Conservation (phyloP, 1,139 yeast genomes). For the Magnusiomyces tetraspermus region DNA sequence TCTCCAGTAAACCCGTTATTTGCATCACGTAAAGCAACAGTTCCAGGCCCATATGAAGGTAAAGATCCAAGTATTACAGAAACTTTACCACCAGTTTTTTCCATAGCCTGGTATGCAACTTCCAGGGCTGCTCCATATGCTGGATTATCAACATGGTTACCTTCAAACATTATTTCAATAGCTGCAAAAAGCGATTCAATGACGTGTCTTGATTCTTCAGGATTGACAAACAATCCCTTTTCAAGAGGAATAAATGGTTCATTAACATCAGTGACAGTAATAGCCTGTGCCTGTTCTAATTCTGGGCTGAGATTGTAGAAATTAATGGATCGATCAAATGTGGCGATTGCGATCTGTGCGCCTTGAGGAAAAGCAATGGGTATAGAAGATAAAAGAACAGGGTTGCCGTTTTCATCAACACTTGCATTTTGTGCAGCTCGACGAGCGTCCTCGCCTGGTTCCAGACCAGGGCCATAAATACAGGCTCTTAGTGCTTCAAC, state of each 20-base stretch:
- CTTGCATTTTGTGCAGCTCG: constrained; percentile 14
- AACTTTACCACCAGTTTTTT: constrained; percentile 75
- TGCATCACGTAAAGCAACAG: constrained; percentile 44
- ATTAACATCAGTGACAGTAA: constrained; percentile 60
- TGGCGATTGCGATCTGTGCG: constrained; percentile 56
- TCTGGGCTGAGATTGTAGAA: constrained; percentile 59
- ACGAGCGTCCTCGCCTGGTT: constrained; percentile 16
- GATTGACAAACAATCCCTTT: constrained; percentile 74
- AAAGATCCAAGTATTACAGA: constrained; percentile 56
- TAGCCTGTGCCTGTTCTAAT: constrained; percentile 52
- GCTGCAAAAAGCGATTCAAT: constrained; percentile 61
- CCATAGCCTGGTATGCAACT: constrained; percentile 58
- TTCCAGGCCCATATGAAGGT: constrained; percentile 83
- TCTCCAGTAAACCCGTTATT: constrained; percentile 25
- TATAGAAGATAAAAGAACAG: constrained; percentile 17
- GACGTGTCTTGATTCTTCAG: constrained; percentile 50
- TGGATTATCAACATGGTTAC: constrained; percentile 50
- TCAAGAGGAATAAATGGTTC: constrained; percentile 77
- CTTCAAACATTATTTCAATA: constrained; percentile 43
- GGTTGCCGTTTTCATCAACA: constrained; percentile 24
- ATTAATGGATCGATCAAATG: constrained; percentile 65
- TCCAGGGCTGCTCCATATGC: constrained; percentile 74
- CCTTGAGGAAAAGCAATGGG: constrained; percentile 33
- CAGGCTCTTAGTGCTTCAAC: constrained; percentile 65
- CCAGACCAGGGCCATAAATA: constrained; percentile 33